These are phyloP conservation scores for Apophysomyces elegans DNA, from an alignment of 371 early-diverging fungal species.

Conservation along the genomic window DNA sequence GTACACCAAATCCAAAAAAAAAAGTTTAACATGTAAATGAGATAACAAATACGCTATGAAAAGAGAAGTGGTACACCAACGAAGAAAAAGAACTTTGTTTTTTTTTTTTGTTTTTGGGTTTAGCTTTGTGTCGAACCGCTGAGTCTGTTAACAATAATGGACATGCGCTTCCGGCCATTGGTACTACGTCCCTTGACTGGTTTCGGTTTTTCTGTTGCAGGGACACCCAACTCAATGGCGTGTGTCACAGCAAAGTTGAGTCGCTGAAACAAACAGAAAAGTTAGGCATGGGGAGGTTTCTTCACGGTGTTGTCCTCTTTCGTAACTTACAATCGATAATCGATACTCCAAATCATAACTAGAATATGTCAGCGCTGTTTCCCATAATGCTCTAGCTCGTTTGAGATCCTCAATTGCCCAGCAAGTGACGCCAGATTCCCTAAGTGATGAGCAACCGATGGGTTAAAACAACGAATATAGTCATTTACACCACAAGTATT, in stretches of 20 bases:
- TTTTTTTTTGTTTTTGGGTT: not conserved
- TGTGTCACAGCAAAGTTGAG: conserved; percentile 51
- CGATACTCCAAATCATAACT: conserved; percentile 65
- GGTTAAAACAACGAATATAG: not conserved
- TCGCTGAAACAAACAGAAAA: conserved; percentile 30
- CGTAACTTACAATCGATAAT: conserved; percentile 42
- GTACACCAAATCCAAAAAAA: no score
- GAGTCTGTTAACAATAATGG: conserved; percentile 22
- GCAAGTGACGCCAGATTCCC: conserved; percentile 63
- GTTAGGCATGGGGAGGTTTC: not conserved
- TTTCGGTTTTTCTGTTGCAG: conserved; percentile 30
- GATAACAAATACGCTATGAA: no score
- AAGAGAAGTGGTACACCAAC: no score
- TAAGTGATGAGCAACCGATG: conserved; percentile 3
- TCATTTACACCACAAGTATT: not conserved
- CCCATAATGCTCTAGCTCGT: conserved; percentile 56
- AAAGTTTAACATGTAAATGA: no score
- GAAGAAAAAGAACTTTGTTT: no score
- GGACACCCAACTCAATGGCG: conserved; percentile 49
- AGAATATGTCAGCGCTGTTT: conserved; percentile 47
- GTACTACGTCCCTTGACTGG: conserved; percentile 43
- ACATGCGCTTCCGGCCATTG: conserved; percentile 49
- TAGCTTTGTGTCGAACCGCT: conserved; percentile 5
- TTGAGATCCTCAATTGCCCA: conserved; percentile 55
- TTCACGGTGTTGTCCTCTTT: not conserved